These are phyloP conservation scores for Kwoniella shandongensis DNA, from an alignment of 768 basidiomycete genomes.

Conservation along the genomic window DNA sequence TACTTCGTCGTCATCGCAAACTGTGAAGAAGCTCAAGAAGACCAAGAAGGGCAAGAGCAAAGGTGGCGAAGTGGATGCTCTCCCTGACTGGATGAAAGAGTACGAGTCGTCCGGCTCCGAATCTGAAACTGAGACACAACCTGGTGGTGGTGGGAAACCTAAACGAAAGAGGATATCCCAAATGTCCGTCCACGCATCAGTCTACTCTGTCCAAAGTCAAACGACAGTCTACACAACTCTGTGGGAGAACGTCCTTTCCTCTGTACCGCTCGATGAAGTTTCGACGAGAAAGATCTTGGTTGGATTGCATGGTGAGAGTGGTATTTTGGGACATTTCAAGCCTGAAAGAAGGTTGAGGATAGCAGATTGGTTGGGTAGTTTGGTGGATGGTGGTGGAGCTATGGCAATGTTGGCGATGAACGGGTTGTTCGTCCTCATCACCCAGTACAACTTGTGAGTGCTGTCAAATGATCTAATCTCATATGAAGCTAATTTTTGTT, in stretches of 20 bases:
- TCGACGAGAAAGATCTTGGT: constrained; percentile 50
- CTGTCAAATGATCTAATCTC: too few relatives aligned
- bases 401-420: constrained; percentile 87
- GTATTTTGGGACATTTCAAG: constrained; percentile 40
- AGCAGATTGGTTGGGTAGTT: constrained; percentile 50
- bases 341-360: constrained; percentile 45
- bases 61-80: constrained; percentile 27
- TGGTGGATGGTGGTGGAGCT: constrained; percentile 63
- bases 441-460: constrained; percentile 85
- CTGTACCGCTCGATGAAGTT: constrained; percentile 25
- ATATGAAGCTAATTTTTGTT: constrained; percentile 10
- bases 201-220: constrained; percentile 31
- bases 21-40: constrained; percentile 7
- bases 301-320: constrained; percentile 47
- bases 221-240: constrained; percentile 29
- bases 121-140: constrained; percentile 16
- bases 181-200: constrained; percentile 28
- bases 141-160: constrained; percentile 22
- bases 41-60: constrained; percentile 23
- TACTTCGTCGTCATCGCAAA: neutral
- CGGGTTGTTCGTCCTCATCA: constrained; percentile 84
- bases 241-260: constrained; percentile 36
- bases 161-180: constrained; percentile 24
- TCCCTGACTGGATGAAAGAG: constrained; percentile 49
- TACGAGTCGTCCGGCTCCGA: constrained; percentile 44